A percentile compares a stretch with the other conserved stretches of the same genome.
phyloP scores from a whole-genome alignment of 2,329 filamentous ascomycete genomes.

The Diaporthe batatas region DNA sequence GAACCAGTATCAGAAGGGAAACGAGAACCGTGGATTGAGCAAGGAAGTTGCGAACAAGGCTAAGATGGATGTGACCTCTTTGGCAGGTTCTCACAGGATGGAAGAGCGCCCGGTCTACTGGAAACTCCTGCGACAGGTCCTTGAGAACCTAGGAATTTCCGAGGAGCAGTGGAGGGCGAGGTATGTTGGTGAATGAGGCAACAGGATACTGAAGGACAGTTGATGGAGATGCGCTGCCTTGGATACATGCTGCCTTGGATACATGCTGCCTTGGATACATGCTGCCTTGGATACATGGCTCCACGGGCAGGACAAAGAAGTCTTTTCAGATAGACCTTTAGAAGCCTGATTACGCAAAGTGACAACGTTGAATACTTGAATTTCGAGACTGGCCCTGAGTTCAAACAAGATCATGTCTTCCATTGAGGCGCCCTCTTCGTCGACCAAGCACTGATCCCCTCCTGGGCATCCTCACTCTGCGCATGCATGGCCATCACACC shows the following conservation, averaged over 20 bases:
- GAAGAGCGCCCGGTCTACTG: conserved; percentile 3
- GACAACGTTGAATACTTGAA: too few species aligned
- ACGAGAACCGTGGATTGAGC: not conserved
- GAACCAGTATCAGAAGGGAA: not conserved
- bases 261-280: not conserved
- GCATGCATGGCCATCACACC: conserved; percentile 50
- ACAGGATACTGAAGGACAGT: not conserved
- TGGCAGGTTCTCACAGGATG: not conserved
- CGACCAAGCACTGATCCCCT: conserved; percentile 49
- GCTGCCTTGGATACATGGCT: not conserved
- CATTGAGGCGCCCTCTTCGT: conserved; percentile 47
- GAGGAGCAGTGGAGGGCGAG: not conserved
- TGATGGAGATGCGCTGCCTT: not conserved
- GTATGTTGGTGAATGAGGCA: not conserved
- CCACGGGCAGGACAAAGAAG: too few species aligned
- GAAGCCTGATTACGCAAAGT: not conserved
- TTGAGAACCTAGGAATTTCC: not conserved
- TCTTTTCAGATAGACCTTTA: not conserved
- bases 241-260: not conserved
- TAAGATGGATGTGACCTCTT: too few species aligned
- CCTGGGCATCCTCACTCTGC: conserved; percentile 47
- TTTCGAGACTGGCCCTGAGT: not conserved
- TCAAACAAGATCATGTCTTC: conserved; percentile 41
- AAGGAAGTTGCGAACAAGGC: not conserved
- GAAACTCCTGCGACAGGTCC: not conserved